These are phyloP conservation scores for Aspergillus sp. DNA, from an alignment of 2,329 filamentous ascomycete species.

Conservation along the genomic window DNA sequence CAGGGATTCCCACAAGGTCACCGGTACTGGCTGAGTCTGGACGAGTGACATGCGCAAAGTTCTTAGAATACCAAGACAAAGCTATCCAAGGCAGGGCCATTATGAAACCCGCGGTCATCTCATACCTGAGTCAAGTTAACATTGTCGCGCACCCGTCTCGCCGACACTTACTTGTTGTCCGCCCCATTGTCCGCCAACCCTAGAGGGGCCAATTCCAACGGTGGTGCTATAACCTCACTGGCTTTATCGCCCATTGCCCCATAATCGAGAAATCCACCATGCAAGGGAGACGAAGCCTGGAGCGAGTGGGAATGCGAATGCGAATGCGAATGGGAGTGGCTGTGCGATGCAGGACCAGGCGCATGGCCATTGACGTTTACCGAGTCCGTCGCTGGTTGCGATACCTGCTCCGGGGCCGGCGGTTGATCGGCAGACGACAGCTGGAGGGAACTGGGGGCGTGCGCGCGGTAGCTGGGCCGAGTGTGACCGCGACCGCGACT, in stretches of 20 bases:
- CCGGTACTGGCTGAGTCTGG: constrained; percentile 5
- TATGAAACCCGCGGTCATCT: constrained; percentile 42
- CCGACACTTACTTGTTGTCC: constrained; percentile 9
- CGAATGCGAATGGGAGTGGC: constrained; percentile 31
- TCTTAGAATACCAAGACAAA: constrained; percentile 27
- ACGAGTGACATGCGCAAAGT: constrained; percentile 12
- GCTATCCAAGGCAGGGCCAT: constrained; percentile 27
- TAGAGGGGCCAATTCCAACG: neutral
- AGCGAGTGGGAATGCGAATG: constrained; percentile 30
- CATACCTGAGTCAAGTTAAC: constrained; percentile 29
- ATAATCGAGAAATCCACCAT: neutral
- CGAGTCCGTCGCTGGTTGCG: constrained; percentile 9
- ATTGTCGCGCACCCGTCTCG: constrained; percentile 1
- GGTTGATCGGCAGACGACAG: constrained; percentile 13
- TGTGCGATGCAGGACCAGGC: constrained; percentile 14
- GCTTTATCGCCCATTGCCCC: constrained; percentile 3
- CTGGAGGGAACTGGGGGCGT: constrained; percentile 17
- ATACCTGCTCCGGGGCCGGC: constrained; percentile 10
- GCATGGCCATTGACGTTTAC: constrained; percentile 17
- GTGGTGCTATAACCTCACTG: neutral
- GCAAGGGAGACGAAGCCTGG: constrained; percentile 18
- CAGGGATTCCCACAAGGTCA: constrained; percentile 2
- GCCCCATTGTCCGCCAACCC: constrained; percentile 1
- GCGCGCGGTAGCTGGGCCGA: constrained; percentile 23
- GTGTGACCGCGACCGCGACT: constrained; percentile 25